Evolutionary conservation across 345 rosid genomes (phyloP).

Genomic region (Eucalyptus marginata): DNA sequence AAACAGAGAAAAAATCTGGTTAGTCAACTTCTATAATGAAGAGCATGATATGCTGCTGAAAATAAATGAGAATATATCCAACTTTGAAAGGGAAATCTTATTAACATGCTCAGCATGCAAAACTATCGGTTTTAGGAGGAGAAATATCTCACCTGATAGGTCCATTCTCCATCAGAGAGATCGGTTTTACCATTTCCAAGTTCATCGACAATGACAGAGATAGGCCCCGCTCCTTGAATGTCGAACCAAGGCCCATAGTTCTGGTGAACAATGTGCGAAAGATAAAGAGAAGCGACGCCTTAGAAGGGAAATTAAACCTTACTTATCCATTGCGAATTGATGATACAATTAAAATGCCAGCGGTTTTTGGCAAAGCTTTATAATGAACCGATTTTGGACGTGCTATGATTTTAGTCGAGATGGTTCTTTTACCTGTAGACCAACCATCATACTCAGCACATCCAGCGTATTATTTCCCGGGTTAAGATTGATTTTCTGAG

Average conservation of each 20-base stretch:
- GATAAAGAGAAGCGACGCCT: neutral
- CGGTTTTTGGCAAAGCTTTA: neutral
- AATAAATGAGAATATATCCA: neutral
- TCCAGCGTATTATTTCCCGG: slow-evolving; percentile 49
- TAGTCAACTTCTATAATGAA: neutral
- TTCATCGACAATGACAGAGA: slow-evolving; percentile 13
- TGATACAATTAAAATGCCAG: neutral
- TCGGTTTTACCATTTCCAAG: slow-evolving; percentile 7
- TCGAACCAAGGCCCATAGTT: slow-evolving; percentile 65
- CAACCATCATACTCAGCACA: slow-evolving; percentile 45
- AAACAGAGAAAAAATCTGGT: neutral
- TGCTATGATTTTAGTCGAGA: neutral
- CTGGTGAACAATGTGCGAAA: slow-evolving; percentile 2
- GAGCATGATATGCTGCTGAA: neutral
- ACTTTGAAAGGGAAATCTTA: neutral
- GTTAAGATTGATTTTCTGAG: slow-evolving; percentile 17
- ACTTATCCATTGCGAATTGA: neutral
- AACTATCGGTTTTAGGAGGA: too few species aligned
- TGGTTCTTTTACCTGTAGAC: slow-evolving; percentile 31
- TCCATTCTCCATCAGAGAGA: slow-evolving; percentile 33
- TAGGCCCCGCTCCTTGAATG: slow-evolving; percentile 39
- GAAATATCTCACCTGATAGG: slow-evolving; percentile 32
- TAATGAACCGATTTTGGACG: neutral
- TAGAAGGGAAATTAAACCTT: neutral
- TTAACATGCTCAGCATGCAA: neutral